These are phyloP conservation scores for Boletus speciosus DNA, from an alignment of 768 basidiomycete genomes.

Conservation along the genomic window DNA sequence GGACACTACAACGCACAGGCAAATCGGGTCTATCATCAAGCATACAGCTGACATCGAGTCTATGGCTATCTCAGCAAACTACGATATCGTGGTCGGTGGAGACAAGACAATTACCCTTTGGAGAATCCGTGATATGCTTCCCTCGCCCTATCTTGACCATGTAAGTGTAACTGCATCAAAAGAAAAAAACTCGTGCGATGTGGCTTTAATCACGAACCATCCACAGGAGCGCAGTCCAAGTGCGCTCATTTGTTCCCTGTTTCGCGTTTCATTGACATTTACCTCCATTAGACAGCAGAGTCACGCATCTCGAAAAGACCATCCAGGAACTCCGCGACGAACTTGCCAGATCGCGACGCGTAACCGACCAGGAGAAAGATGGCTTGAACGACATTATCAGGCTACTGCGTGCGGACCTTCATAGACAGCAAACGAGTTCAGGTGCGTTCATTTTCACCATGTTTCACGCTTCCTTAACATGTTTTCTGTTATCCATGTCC, in stretches of 20 bases:
- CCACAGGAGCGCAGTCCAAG: no score
- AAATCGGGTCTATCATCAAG: not conserved
- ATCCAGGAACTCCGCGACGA: no score
- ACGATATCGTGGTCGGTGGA: not conserved
- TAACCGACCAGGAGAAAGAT: not conserved
- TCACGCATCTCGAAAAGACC: no score
- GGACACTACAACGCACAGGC: slow-evolving; percentile 2
- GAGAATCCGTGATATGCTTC: not conserved
- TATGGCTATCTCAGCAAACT: slow-evolving; percentile 5
- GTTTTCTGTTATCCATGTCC: no score
- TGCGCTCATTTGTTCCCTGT: no score
- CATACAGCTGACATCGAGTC: not conserved
- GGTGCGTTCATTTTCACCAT: not conserved
- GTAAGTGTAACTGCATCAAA: not conserved
- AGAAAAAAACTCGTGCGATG: no score
- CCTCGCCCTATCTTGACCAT: not conserved
- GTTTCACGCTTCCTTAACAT: not conserved
- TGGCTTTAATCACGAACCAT: no score
- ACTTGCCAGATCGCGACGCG: not conserved
- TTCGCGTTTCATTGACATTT: no score
- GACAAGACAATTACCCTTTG: not conserved
- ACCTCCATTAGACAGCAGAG: no score
- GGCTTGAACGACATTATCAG: not conserved
- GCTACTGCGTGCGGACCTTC: not conserved
- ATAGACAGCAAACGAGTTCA: not conserved